Conservation (phyloP, 108 stramenopile species). For the Nitzschia sp. region DNA sequence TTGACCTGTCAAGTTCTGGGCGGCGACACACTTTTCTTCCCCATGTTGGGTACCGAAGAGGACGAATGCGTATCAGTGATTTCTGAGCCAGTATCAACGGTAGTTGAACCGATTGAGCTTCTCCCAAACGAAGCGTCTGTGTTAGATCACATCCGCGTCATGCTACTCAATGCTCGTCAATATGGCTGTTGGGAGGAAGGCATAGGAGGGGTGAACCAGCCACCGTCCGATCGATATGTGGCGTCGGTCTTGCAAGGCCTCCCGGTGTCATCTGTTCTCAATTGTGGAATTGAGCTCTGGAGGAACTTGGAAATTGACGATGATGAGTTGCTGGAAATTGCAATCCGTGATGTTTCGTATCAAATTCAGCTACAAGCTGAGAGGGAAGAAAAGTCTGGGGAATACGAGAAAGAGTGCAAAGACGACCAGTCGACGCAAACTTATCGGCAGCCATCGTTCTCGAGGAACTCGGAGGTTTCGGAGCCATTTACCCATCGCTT, state of each 20-base stretch:
- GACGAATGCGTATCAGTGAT: conserved; percentile 19
- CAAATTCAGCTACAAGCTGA: conserved; percentile 67
- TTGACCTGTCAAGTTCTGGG: conserved; percentile 64
- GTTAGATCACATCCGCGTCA: conserved; percentile 69
- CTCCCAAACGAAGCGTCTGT: conserved; percentile 50
- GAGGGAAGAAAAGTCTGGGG: conserved; percentile 31
- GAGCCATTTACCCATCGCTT: conserved; percentile 38
- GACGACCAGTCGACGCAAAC: not conserved
- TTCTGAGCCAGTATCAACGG: conserved; percentile 7
- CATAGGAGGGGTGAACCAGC: conserved; percentile 57
- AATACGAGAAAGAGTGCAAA: conserved; percentile 1
- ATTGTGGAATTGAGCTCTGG: conserved; percentile 84
- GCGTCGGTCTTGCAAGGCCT: conserved; percentile 57
- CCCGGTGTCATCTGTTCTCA: conserved; percentile 68
- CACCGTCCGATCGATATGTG: conserved; percentile 48
- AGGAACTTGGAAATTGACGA: conserved; percentile 78
- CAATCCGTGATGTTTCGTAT: conserved; percentile 74
- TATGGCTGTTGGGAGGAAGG: conserved; percentile 77
- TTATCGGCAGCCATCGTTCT: not conserved
- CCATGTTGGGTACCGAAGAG: conserved; percentile 43
- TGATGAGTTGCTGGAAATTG: conserved; percentile 81
- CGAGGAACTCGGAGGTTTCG: not conserved
- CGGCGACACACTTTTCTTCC: conserved; percentile 68
- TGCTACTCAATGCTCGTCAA: conserved; percentile 67
- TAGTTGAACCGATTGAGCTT: not conserved